A percentile compares a stretch with the other conserved stretches of the same genome.
Conservation (phyloP, 352 stramenopile species). For the Pythium guiyangense region DNA sequence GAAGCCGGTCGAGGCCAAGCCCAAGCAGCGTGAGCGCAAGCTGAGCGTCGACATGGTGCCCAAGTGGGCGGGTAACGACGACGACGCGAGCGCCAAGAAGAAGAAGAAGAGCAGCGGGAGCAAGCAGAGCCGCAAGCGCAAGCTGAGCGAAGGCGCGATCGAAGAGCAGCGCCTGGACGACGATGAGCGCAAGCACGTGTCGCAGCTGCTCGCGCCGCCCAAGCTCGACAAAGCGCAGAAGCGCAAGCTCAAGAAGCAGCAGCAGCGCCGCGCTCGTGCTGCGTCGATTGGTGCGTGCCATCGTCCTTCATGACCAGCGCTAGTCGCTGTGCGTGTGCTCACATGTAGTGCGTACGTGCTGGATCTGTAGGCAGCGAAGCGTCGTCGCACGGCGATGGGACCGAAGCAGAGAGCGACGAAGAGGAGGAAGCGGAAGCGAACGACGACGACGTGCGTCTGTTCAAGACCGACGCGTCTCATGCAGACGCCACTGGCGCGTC, state of each 20-base stretch:
- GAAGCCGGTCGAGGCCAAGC: slow-evolving; percentile 20
- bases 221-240: slow-evolving; percentile 34
- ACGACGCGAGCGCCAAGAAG: slow-evolving; percentile 7
- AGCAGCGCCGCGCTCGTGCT: slow-evolving; percentile 30
- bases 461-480: slow-evolving; percentile 28
- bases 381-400: slow-evolving; percentile 14
- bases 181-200: slow-evolving; percentile 64
- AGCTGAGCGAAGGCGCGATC: slow-evolving; percentile 74
- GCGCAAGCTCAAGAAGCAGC: slow-evolving; percentile 40
- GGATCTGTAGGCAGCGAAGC: slow-evolving; percentile 10
- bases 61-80: slow-evolving; percentile 56
- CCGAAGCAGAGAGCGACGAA: slow-evolving; percentile 8
- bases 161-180: slow-evolving; percentile 67
- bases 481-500: background rate
- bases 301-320: too few species aligned
- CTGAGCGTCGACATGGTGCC: slow-evolving; percentile 72
- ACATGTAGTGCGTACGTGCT: background rate
- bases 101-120: slow-evolving; percentile 50
- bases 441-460: slow-evolving; percentile 28
- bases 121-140: slow-evolving; percentile 75
- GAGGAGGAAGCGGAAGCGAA: slow-evolving; percentile 19
- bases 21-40: slow-evolving; percentile 35
- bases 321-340: background rate
- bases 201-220: slow-evolving; percentile 57
- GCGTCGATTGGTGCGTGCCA: slow-evolving; percentile 26